phyloP scores from a whole-genome alignment of 371 early-diverging fungal species.

The Lichtheimia corymbifera region DNA sequence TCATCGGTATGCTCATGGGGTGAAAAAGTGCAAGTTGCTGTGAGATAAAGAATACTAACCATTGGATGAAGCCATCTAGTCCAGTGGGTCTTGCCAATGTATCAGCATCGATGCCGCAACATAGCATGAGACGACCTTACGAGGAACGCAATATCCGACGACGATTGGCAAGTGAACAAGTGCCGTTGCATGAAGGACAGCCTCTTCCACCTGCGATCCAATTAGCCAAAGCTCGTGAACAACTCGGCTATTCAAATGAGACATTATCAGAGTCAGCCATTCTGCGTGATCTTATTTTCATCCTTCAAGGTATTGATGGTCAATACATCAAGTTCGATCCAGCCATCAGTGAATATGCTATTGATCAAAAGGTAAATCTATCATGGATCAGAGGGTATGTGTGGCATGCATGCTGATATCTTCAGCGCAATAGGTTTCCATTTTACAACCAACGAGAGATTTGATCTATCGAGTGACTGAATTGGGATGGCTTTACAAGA shows the following conservation, averaged over 20 bases:
- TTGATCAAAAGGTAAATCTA: slow-evolving; percentile 49
- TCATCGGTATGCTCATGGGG: slow-evolving; percentile 3
- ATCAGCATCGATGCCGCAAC: slow-evolving; percentile 2
- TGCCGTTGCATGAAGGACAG: too few relatives aligned
- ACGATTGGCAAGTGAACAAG: slow-evolving; percentile 26
- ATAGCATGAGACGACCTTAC: slow-evolving; percentile 16
- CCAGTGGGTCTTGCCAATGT: slow-evolving; percentile 24
- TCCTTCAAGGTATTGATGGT: slow-evolving; percentile 95
- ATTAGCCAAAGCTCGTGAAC: slow-evolving; percentile 27
- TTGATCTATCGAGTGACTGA: slow-evolving; percentile 63
- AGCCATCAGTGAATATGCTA: slow-evolving; percentile 41
- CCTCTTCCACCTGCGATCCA: slow-evolving; percentile 25
- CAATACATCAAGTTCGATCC: slow-evolving; percentile 70
- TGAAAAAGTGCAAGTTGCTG: slow-evolving; percentile 10
- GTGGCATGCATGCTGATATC: slow-evolving; percentile 5
- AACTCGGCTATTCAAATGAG: background rate
- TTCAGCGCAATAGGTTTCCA: slow-evolving; percentile 28
- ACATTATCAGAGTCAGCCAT: slow-evolving; percentile 65
- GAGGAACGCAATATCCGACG: slow-evolving; percentile 38
- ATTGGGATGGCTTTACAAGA: slow-evolving; percentile 72
- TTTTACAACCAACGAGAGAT: slow-evolving; percentile 61
- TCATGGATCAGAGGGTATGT: slow-evolving; percentile 13
- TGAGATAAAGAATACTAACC: slow-evolving; percentile 11
- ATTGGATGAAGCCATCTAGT: background rate
- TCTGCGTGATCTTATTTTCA: slow-evolving; percentile 84